Evolutionary conservation across 2,329 filamentous ascomycete species (phyloP).

Genomic region (Parastagonospora nodorum): DNA sequence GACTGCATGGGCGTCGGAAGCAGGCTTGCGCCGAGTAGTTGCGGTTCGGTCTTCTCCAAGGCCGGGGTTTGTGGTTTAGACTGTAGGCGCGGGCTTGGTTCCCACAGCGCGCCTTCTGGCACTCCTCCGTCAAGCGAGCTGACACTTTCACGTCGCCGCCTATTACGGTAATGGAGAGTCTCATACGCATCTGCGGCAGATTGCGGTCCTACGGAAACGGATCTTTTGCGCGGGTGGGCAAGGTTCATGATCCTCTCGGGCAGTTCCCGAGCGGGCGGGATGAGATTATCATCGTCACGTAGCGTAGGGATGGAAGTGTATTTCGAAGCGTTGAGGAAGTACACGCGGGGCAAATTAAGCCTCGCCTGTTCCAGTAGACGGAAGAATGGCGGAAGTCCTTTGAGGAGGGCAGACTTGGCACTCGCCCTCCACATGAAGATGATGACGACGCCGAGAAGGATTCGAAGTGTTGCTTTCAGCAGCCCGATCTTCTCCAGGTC

Average conservation of each 20-base stretch:
- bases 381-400: conserved; percentile 81
- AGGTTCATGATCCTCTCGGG: conserved; percentile 82
- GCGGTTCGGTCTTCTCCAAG: conserved; percentile 33
- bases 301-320: conserved; percentile 82
- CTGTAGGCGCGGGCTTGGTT: conserved; percentile 16
- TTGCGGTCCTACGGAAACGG: conserved; percentile 90
- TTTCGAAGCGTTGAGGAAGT: conserved; percentile 88
- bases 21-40: conserved; percentile 50
- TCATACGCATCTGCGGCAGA: conserved; percentile 97
- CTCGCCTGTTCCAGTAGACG: conserved; percentile 81
- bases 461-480: conserved; percentile 66
- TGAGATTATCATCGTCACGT: conserved; percentile 80
- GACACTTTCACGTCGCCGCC: conserved; percentile 65
- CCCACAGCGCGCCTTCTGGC: conserved; percentile 33
- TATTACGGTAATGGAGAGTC: conserved; percentile 86
- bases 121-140: conserved; percentile 47
- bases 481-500: conserved; percentile 70
- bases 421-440: conserved; percentile 90
- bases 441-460: conserved; percentile 78
- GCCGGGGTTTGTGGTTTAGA: conserved; percentile 35
- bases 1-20: conserved; percentile 54
- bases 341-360: conserved; percentile 80
- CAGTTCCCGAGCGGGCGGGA: conserved; percentile 87
- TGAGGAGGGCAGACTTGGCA: conserved; percentile 83
- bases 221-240: conserved; percentile 77